phyloP scores from a whole-genome alignment of 352 stramenopile genomes.

The Pythium rishiriense region DNA sequence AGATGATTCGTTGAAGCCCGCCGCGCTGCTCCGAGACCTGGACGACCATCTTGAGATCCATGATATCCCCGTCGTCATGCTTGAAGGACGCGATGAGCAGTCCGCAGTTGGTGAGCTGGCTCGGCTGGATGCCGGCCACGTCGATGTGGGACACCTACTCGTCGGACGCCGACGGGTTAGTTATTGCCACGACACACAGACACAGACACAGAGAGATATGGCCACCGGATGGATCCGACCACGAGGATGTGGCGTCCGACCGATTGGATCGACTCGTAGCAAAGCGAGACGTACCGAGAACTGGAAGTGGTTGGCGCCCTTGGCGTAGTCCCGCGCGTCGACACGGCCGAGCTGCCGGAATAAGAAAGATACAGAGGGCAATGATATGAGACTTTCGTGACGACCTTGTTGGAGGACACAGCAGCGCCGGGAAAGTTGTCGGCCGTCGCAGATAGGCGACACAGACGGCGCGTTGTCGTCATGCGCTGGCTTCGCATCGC shows the following conservation, averaged over 20 bases:
- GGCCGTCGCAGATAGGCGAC: slow-evolving; percentile 36
- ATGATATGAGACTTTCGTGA: neutral
- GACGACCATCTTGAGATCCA: slow-evolving; percentile 89
- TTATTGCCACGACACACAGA: slow-evolving; percentile 1
- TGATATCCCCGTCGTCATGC: slow-evolving; percentile 66
- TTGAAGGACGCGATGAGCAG: slow-evolving; percentile 84
- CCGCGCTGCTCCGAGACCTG: slow-evolving; percentile 82
- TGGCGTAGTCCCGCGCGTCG: slow-evolving; percentile 55
- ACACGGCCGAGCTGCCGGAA: slow-evolving; percentile 75
- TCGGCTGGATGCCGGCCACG: slow-evolving; percentile 71
- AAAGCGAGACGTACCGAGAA: slow-evolving; percentile 65
- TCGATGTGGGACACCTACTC: slow-evolving; percentile 65
- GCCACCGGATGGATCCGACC: neutral
- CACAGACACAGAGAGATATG: slow-evolving; percentile 15
- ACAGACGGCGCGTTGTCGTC: slow-evolving; percentile 6
- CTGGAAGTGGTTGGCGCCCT: slow-evolving; percentile 79
- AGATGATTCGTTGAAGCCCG: slow-evolving; percentile 82
- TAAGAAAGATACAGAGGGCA: neutral
- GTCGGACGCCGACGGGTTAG: slow-evolving; percentile 2
- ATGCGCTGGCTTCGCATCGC: neutral
- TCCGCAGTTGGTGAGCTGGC: slow-evolving; percentile 87
- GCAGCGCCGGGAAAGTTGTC: neutral
- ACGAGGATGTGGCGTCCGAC: neutral
- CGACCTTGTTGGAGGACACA: neutral
- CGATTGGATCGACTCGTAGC: neutral